Evolutionary conservation across 2,329 filamentous ascomycete genomes (phyloP).

Genomic region (Ophiognomonia clavigignenti-juglandacearum): DNA sequence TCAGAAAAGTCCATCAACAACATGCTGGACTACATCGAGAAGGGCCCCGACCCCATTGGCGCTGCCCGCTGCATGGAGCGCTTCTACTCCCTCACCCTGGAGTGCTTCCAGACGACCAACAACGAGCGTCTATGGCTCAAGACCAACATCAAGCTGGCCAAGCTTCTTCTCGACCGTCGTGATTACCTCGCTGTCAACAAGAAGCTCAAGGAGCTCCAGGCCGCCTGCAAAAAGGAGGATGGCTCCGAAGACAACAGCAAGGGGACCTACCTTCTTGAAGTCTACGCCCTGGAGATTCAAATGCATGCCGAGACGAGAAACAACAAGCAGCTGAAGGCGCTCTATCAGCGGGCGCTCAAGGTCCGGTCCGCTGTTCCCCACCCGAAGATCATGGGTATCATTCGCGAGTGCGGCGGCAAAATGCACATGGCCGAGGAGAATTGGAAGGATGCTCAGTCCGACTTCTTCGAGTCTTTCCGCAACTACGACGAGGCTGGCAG

Average conservation of each 20-base stretch:
- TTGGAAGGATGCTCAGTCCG: slow-evolving; percentile 93
- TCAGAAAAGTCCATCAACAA: slow-evolving; percentile 99
- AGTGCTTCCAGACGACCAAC: slow-evolving; percentile 95
- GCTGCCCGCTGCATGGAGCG: slow-evolving; percentile 82
- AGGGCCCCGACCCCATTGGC: slow-evolving; percentile 67
- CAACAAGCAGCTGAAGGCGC: slow-evolving; percentile 90
- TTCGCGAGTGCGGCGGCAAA: slow-evolving; percentile 96
- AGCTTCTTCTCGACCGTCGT: slow-evolving; percentile 85
- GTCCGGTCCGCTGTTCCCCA: slow-evolving; percentile 97
- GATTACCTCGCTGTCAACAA: slow-evolving; percentile 76
- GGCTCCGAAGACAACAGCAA: slow-evolving; percentile 90
- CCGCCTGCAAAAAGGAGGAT: slow-evolving; percentile 80
- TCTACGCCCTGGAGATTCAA: slow-evolving; percentile 95
- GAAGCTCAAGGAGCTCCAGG: slow-evolving; percentile 85
- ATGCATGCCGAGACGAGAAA: slow-evolving; percentile 97
- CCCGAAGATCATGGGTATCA: slow-evolving; percentile 98
- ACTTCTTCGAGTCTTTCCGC: slow-evolving; percentile 98
- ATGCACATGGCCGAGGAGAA: slow-evolving; percentile 99
- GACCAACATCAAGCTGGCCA: slow-evolving; percentile 94
- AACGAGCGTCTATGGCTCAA: slow-evolving; percentile 97
- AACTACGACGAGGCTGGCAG: slow-evolving; percentile 99
- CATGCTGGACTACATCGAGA: slow-evolving; percentile 97
- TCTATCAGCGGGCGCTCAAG: slow-evolving; percentile 86
- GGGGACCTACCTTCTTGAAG: slow-evolving; percentile 91
- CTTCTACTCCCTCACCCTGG: slow-evolving; percentile 89